Conservation (phyloP, 2,329 filamentous ascomycete species). For the Tolypocladium nubicola region DNA sequence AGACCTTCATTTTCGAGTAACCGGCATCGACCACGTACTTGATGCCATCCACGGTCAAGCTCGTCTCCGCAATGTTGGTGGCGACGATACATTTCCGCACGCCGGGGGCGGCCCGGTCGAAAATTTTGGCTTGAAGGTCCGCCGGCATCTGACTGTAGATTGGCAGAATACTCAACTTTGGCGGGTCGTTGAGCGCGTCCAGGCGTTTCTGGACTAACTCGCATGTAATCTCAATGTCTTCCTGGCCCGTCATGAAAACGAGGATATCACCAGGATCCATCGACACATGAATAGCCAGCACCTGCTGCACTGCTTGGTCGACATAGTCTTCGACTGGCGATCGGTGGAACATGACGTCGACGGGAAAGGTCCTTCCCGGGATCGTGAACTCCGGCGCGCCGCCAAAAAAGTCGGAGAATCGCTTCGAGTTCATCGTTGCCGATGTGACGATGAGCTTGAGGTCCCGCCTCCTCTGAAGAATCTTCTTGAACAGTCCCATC, state of each 20-base stretch:
- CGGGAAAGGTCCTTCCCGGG: constrained; percentile 89
- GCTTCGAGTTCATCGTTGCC: constrained; percentile 95
- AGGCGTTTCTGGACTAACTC: constrained; percentile 84
- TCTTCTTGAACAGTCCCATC: constrained; percentile 97
- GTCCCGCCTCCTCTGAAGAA: constrained; percentile 77
- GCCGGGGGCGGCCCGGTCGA: constrained; percentile 79
- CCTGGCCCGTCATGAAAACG: constrained; percentile 98
- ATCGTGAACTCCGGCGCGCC: constrained; percentile 95
- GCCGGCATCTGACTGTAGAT: constrained; percentile 99
- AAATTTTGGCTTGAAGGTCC: constrained; percentile 95
- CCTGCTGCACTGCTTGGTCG: constrained; percentile 91
- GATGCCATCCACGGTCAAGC: constrained; percentile 94
- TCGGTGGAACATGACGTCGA: constrained; percentile 90
- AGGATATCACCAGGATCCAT: constrained; percentile 89
- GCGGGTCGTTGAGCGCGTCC: constrained; percentile 83
- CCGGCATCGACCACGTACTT: constrained; percentile 98
- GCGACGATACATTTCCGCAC: constrained; percentile 96
- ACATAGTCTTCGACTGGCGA: constrained; percentile 97
- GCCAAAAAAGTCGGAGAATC: constrained; percentile 92
- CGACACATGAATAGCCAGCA: constrained; percentile 90
- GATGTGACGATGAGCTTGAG: constrained; percentile 96
- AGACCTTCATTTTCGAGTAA: constrained; percentile 96
- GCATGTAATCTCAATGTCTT: constrained; percentile 95
- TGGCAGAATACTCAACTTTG: constrained; percentile 86
- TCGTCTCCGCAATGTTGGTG: constrained; percentile 97